Base-by-base conservation (phyloP, 345 rosid genomes). In the Raphanus raphanistrum region DNA sequence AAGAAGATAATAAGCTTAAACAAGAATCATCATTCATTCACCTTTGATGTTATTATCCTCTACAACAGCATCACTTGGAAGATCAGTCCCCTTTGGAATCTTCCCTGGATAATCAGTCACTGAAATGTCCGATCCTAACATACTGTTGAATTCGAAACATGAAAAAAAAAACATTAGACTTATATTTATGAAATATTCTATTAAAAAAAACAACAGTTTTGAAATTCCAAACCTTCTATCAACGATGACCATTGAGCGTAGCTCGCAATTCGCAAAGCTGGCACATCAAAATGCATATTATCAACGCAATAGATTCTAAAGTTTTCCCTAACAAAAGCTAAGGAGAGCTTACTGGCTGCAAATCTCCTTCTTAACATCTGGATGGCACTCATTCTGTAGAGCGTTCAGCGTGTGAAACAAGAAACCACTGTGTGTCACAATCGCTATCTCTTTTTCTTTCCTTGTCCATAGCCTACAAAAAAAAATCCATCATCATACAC, bases 231-330 rank as follows among this genome's bases (percentile, higher is more conserved):
- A 91, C 97, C 92, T 84, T 83, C 80, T 90, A 79, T 95, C 96
- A 1, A 87, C 89, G 52, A 95, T 87, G 82, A 92, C 87, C 94
- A 91, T 86, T 57, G 99, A 92, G 43, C 99, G 92, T 38, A 92
- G 96, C 87, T 95, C 99, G n/a, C 98, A 92, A 65, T 92, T 95
- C 11, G 97, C 87, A 83, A 90, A 95, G 83, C 99, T 95, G 96
- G 1, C 78, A 75, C 29, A 71, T 57, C 31, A 43, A 48, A 77
- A 57, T 55, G 29, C 6, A 62, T 2, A 70, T 80, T 7, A 63
- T 11, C 6, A 61, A 66, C 3, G 4, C 45, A 26, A 67, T 5
- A 32, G 17, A 32, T 66, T 45, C 0, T 10, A 33, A 68, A 4
- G 0, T 8, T 8, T 17, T 54, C 27, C 9, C 45, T 8, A 38